phyloP scores from a whole-genome alignment of 257 asterid genomes.

The Nicotiana attenuata region DNA sequence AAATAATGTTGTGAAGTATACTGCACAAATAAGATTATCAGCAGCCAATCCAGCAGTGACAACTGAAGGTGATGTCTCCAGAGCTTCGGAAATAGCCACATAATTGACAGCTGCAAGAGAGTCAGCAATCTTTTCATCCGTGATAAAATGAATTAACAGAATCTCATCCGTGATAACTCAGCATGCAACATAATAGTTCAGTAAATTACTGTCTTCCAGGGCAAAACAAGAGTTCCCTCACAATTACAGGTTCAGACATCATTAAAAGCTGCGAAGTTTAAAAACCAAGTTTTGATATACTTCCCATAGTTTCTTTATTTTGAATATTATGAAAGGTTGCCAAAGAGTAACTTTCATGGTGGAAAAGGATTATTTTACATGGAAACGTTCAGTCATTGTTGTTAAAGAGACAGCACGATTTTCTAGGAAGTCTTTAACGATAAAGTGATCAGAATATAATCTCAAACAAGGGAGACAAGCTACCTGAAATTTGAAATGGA shows the following conservation, averaged over 20 bases:
- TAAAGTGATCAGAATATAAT: background rate
- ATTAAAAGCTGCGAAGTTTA: background rate
- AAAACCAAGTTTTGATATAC: background rate
- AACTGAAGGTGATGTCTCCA: constrained; percentile 76
- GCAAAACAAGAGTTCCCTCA: background rate
- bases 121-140: constrained; percentile 9
- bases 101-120: constrained; percentile 76
- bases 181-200: background rate
- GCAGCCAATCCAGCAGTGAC: constrained; percentile 97
- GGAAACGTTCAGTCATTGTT: background rate
- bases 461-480: background rate
- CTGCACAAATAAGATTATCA: constrained; percentile 92
- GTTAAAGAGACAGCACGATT: background rate
- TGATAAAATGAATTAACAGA: background rate
- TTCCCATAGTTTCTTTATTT: background rate
- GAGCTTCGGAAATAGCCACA: constrained; percentile 90
- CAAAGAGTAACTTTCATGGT: background rate
- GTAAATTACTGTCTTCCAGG: background rate
- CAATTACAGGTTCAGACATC: background rate
- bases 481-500: background rate
- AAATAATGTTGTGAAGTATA: constrained; percentile 71
- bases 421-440: background rate
- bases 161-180: background rate
- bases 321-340: background rate
- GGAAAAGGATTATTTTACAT: background rate